Evolutionary conservation across 2,329 filamentous ascomycete genomes (phyloP).

Genomic region (Myriangium duriaei): DNA sequence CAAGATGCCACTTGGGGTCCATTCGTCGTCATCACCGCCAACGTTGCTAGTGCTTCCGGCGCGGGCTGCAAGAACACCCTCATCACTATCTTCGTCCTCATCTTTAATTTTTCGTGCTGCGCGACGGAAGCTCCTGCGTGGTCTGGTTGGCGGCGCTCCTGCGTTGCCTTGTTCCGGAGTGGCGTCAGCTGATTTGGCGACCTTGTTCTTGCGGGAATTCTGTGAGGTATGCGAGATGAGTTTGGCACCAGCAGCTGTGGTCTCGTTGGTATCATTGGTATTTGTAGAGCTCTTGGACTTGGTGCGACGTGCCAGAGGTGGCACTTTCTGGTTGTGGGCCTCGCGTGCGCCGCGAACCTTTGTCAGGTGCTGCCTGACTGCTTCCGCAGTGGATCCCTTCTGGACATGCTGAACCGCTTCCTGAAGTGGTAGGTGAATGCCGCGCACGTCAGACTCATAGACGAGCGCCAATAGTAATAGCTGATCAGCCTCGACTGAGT

Average conservation of each 20-base stretch:
- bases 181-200: background rate
- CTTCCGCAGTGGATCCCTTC: conserved; percentile 14
- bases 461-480: conserved; percentile 17
- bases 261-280: background rate
- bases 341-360: conserved; percentile 17
- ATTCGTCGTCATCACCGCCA: background rate
- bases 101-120: too few species aligned
- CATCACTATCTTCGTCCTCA: too few species aligned
- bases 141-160: too few species aligned
- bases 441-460: conserved; percentile 13
- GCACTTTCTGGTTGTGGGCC: conserved; percentile 12
- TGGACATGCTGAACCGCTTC: conserved; percentile 13
- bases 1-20: background rate
- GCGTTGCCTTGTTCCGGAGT: background rate
- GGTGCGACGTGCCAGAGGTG: conserved; percentile 14
- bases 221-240: background rate
- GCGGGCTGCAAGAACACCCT: too few species aligned
- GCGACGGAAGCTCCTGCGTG: too few species aligned
- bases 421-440: conserved; percentile 16
- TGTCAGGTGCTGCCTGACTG: conserved; percentile 18
- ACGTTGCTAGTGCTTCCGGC: too few species aligned
- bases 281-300: conserved; percentile 25
- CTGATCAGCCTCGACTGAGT: conserved; percentile 18
- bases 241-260: background rate
- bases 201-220: background rate